Evolutionary conservation across 2,329 filamentous ascomycete genomes (phyloP).

Genomic region (Colletotrichum navitas): DNA sequence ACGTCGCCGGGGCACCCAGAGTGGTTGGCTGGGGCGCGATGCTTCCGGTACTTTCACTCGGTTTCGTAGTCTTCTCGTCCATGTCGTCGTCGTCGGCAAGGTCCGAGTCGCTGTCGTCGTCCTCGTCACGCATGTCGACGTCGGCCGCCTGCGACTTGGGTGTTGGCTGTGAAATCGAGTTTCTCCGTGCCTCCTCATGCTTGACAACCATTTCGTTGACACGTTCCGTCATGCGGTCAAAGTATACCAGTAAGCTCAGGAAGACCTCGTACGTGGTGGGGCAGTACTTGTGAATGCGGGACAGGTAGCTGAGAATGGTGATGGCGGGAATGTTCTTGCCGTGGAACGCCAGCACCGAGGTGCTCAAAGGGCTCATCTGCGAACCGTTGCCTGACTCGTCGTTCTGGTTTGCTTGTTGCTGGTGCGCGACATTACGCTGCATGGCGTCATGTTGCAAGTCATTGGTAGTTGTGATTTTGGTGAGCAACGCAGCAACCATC

Average conservation of each 20-base stretch:
- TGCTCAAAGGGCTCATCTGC: slow-evolving; percentile 70
- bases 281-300: slow-evolving; percentile 98
- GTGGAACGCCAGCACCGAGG: slow-evolving; percentile 90
- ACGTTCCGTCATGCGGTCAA: slow-evolving; percentile 97
- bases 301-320: slow-evolving; percentile 95
- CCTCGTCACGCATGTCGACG: slow-evolving; percentile 53
- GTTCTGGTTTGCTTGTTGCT: slow-evolving; percentile 65
- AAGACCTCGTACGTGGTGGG: slow-evolving; percentile 99
- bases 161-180: slow-evolving; percentile 49
- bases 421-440: slow-evolving; percentile 76
- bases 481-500: slow-evolving; percentile 96
- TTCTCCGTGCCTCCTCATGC: slow-evolving; percentile 67
- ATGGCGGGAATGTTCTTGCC: slow-evolving; percentile 98
- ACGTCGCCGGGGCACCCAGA: slow-evolving; percentile 59
- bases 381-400: slow-evolving; percentile 64
- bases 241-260: slow-evolving; percentile 93
- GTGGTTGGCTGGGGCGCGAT: slow-evolving; percentile 20
- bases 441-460: slow-evolving; percentile 93
- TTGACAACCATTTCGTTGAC: slow-evolving; percentile 86
- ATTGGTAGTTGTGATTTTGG: slow-evolving; percentile 97
- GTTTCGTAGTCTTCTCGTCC: slow-evolving; percentile 44
- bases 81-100: slow-evolving; percentile 60
- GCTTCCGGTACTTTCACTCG: slow-evolving; percentile 44
- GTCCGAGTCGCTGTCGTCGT: slow-evolving; percentile 64
- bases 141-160: slow-evolving; percentile 45